phyloP scores from a whole-genome alignment of 1,284 basidiomycete genomes.

The Puccinia triticina region DNA sequence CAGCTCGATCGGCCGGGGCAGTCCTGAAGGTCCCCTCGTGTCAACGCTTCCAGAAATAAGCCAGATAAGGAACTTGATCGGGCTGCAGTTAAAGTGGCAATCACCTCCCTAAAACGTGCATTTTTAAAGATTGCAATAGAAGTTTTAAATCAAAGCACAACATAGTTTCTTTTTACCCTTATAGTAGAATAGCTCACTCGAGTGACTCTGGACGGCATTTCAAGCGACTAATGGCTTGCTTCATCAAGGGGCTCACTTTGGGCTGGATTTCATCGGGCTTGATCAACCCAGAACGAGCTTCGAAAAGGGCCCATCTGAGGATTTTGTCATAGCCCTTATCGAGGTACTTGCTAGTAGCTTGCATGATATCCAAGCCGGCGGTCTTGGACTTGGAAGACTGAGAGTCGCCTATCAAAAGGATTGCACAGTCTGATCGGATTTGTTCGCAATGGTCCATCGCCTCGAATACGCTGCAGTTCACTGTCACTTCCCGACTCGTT shows the following conservation, averaged over 20 bases:
- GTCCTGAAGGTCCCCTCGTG: conserved; percentile 83
- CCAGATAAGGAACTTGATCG: conserved; percentile 77
- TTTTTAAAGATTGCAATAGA: background rate
- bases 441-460: conserved; percentile 83
- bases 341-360: conserved; percentile 75
- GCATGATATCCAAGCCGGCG: conserved; percentile 75
- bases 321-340: conserved; percentile 89
- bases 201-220: conserved; percentile 76
- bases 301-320: conserved; percentile 79
- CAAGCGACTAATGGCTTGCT: conserved; percentile 74
- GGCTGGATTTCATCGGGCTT: conserved; percentile 75
- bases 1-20: conserved; percentile 90
- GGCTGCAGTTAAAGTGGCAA: conserved; percentile 76
- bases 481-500: conserved; percentile 74
- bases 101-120: conserved; percentile 68
- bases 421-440: conserved; percentile 80
- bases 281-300: conserved; percentile 70
- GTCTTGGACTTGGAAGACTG: conserved; percentile 62
- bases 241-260: conserved; percentile 74
- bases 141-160: background rate
- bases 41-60: conserved; percentile 82
- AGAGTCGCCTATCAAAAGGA: conserved; percentile 79
- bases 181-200: conserved; percentile 65
- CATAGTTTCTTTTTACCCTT: no score
- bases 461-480: conserved; percentile 74